phyloP scores from a whole-genome alignment of 1,139 yeast species.

The Pichia inconspicua region DNA sequence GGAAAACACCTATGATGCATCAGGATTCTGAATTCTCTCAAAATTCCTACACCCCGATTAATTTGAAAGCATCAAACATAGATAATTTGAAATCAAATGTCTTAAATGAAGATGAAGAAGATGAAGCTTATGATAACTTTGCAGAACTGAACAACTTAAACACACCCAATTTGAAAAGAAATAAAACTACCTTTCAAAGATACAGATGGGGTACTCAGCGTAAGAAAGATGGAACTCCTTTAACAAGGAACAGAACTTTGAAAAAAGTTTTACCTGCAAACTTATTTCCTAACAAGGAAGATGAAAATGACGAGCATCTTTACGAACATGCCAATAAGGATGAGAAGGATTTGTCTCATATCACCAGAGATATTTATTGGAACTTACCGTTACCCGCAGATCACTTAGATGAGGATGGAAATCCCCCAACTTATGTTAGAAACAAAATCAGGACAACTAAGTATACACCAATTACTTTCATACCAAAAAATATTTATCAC shows the following conservation, averaged over 20 bases:
- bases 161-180: conserved; percentile 15
- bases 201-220: conserved; percentile 90
- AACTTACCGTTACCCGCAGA: conserved; percentile 64
- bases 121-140: conserved; percentile 18
- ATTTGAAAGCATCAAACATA: conserved; percentile 9
- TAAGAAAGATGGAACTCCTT: conserved; percentile 54
- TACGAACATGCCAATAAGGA: conserved; percentile 23
- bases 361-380: conserved; percentile 53
- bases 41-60: conserved; percentile 2
- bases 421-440: conserved; percentile 49
- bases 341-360: conserved; percentile 37
- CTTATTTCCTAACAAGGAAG: conserved; percentile 16
- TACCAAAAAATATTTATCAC: conserved; percentile 72
- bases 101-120: conserved; percentile 10
- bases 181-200: conserved; percentile 47
- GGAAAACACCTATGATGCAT: conserved; percentile 21
- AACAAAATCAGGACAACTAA: conserved; percentile 94
- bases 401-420: conserved; percentile 52
- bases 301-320: conserved; percentile 9
- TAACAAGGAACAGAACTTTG: conserved; percentile 42
- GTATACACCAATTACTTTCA: conserved; percentile 81
- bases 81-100: conserved; percentile 8
- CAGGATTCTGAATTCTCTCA: conserved; percentile 12
- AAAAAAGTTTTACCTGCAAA: conserved; percentile 21
- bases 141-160: conserved; percentile 11